Conservation (phyloP, 2,329 filamentous ascomycete species). For the Colletotrichum falcatum region DNA sequence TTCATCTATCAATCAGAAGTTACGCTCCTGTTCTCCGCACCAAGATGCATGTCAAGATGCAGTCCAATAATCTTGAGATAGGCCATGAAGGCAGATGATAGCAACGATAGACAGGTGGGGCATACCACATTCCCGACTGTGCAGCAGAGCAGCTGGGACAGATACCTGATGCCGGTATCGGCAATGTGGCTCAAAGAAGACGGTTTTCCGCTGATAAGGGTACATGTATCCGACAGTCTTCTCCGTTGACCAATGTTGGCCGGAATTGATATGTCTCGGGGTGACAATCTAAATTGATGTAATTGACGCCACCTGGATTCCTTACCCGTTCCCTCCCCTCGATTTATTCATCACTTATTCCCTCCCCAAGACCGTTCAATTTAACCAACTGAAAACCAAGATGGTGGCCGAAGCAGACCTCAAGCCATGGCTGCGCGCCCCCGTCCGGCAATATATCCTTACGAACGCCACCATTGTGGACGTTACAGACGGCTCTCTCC, state of each 20-base stretch:
- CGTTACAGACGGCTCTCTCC: conserved; percentile 49
- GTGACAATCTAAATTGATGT: background rate
- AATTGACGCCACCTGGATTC: background rate
- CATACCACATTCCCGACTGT: conserved; percentile 30
- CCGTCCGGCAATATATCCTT: conserved; percentile 51
- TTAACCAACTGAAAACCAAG: background rate
- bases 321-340: background rate
- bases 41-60: conserved; percentile 20
- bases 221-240: conserved; percentile 1
- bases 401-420: conserved; percentile 46
- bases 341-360: background rate
- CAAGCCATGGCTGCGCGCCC: conserved; percentile 52
- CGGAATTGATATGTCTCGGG: background rate
- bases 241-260: background rate
- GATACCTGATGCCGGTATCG: conserved; percentile 34
- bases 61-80: conserved; percentile 27
- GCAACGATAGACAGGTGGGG: conserved; percentile 21
- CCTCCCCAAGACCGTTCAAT: background rate
- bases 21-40: conserved; percentile 29
- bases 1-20: conserved; percentile 20
- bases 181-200: conserved; percentile 3
- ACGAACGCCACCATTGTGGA: conserved; percentile 60
- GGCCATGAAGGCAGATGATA: conserved; percentile 21
- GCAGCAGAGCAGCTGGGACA: conserved; percentile 1
- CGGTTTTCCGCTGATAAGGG: conserved; percentile 8